Evolutionary conservation across 1,139 yeast genomes (phyloP).

Genomic region (Casaregolazyma lundiana): DNA sequence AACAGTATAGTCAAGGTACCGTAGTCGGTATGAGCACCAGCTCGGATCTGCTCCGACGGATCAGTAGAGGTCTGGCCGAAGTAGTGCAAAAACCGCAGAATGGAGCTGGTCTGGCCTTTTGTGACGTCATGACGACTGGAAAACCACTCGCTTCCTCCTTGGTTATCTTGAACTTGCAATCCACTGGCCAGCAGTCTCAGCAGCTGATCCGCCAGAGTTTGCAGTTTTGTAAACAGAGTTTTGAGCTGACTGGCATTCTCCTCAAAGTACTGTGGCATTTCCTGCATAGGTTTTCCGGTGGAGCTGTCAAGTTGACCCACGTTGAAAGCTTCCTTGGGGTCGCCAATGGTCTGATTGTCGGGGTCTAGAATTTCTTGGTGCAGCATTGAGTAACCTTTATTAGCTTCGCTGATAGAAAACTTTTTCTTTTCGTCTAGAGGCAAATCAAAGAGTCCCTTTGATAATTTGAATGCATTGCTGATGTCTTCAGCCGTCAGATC

Average conservation of each 20-base stretch:
- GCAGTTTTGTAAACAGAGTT: conserved; percentile 39
- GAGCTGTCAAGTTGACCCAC: conserved; percentile 29
- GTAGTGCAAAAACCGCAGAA: conserved; percentile 65
- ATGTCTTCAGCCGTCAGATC: conserved; percentile 58
- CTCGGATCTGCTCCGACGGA: conserved; percentile 58
- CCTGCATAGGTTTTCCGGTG: conserved; percentile 34
- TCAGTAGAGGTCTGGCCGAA: conserved; percentile 53
- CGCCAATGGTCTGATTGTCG: conserved; percentile 45
- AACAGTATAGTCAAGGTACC: conserved; percentile 68
- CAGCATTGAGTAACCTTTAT: conserved; percentile 60
- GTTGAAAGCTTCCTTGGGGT: conserved; percentile 55
- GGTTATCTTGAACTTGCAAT: conserved; percentile 47
- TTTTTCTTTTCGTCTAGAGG: conserved; percentile 47
- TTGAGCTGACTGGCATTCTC: conserved; percentile 28
- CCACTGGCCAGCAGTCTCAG: conserved; percentile 52
- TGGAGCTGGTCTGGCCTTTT: conserved; percentile 49
- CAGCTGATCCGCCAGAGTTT: conserved; percentile 33
- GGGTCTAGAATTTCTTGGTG: conserved; percentile 52
- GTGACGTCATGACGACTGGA: conserved; percentile 49
- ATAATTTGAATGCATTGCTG: conserved; percentile 47
- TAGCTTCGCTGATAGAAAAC: conserved; percentile 45
- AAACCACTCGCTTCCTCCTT: conserved; percentile 55
- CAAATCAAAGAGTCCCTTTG: conserved; percentile 52
- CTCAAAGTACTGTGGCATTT: conserved; percentile 37
- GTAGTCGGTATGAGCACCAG: conserved; percentile 85